phyloP scores from a whole-genome alignment of 1,284 basidiomycete species.

The Rhizoctonia solani region DNA sequence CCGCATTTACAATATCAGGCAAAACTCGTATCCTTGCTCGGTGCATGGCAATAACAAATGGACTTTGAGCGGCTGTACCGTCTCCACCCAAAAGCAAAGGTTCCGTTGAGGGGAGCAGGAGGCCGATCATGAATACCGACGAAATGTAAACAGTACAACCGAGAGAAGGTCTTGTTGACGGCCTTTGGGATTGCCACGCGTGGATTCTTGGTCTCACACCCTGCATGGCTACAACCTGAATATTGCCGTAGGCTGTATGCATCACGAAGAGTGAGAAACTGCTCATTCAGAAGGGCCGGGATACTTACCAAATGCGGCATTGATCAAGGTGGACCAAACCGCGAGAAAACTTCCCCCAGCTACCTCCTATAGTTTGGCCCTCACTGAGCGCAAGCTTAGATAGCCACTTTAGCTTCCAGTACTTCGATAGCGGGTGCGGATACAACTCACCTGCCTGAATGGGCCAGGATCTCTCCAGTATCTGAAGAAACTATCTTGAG shows the following conservation, averaged over 20 bases:
- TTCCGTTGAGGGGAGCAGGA: constrained; percentile 41
- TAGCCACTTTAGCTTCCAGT: neutral
- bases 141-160: constrained; percentile 42
- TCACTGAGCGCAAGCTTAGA: constrained; percentile 15
- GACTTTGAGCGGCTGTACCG: constrained; percentile 39
- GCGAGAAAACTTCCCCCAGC: constrained; percentile 41
- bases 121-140: constrained; percentile 40
- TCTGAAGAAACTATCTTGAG: neutral
- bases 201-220: constrained; percentile 45
- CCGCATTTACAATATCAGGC: constrained; percentile 46
- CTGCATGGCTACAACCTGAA: constrained; percentile 43
- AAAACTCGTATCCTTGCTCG: constrained; percentile 45
- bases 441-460: constrained; percentile 35
- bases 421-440: neutral
- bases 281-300: neutral
- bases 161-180: constrained; percentile 36
- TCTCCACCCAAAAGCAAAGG: constrained; percentile 38
- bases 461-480: constrained; percentile 43
- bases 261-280: neutral
- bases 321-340: constrained; percentile 39
- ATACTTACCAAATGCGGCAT: constrained; percentile 38
- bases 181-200: constrained; percentile 42
- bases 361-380: constrained; percentile 29
- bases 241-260: constrained; percentile 37
- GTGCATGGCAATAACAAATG: constrained; percentile 46